A percentile compares a stretch with the other conserved stretches of the same genome.
These are phyloP conservation scores for Pogostemon cablin DNA, from an alignment of 257 asterid genomes.

Conservation along the genomic window DNA sequence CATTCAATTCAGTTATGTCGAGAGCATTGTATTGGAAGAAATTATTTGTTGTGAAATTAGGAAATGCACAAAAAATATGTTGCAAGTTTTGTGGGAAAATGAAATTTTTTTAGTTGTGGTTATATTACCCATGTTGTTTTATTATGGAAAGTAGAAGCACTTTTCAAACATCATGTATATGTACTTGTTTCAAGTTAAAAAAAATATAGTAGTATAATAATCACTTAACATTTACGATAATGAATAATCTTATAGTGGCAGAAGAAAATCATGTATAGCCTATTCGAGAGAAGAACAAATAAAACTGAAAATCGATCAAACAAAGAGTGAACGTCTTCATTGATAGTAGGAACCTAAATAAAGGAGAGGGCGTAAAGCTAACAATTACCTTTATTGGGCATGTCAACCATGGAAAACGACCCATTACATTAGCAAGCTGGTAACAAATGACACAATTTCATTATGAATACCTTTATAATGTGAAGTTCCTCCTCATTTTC, in stretches of 20 bases:
- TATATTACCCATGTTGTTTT: background rate
- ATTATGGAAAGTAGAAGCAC: background rate
- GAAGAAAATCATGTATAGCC: background rate
- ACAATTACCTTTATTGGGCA: conserved; percentile 82
- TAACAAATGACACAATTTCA: conserved; percentile 27
- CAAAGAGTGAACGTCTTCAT: conserved; percentile 25
- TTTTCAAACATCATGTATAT: background rate
- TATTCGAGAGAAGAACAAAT: background rate
- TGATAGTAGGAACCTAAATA: conserved; percentile 9
- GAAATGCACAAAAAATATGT: background rate
- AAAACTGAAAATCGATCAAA: background rate
- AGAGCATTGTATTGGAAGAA: background rate
- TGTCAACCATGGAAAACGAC: conserved; percentile 79
- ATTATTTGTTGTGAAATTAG: background rate
- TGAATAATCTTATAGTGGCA: background rate
- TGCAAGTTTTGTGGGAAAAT: conserved; percentile 3
- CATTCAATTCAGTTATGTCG: conserved; percentile 8
- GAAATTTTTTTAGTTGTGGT: background rate
- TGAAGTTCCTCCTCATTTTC: background rate
- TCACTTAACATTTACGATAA: background rate
- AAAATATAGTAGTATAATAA: background rate
- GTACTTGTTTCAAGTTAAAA: background rate
- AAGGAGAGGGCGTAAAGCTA: conserved; percentile 21
- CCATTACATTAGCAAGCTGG: conserved; percentile 81
- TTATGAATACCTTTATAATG: conserved; percentile 23